phyloP scores from a whole-genome alignment of 768 basidiomycete genomes.

The Cystobasidium ongulense region DNA sequence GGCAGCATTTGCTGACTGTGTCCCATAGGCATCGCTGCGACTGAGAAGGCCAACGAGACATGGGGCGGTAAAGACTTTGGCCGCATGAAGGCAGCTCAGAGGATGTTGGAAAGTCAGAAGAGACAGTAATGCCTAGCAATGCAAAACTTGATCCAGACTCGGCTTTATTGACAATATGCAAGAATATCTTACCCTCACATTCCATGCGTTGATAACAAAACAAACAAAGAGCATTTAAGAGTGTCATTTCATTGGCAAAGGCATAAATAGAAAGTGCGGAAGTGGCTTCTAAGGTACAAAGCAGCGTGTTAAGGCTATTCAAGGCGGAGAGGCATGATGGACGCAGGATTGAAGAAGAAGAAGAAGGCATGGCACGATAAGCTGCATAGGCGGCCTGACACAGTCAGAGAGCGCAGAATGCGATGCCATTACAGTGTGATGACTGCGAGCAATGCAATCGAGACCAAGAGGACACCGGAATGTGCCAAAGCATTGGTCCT shows the following conservation, averaged over 20 bases:
- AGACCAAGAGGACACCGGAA: not conserved
- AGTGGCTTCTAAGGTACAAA: too few species aligned
- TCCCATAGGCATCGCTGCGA: slow-evolving; percentile 3
- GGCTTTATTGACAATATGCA: not conserved
- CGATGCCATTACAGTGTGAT: not conserved
- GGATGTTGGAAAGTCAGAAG: not conserved
- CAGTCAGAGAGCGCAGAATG: not conserved
- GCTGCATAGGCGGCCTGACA: not conserved
- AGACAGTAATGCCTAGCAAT: not conserved
- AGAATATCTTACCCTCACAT: too few species aligned
- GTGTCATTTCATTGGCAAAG: too few species aligned
- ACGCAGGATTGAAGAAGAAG: too few species aligned
- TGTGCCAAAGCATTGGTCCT: not conserved
- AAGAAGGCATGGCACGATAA: too few species aligned
- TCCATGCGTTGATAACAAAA: too few species aligned
- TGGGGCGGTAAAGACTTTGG: slow-evolving; percentile 18
- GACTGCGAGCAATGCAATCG: not conserved
- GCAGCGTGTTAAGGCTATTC: too few species aligned
- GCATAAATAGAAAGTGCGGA: too few species aligned
- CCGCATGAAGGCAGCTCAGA: not conserved
- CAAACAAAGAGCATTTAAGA: too few species aligned
- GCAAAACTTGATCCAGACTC: not conserved
- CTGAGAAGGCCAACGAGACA: slow-evolving; percentile 3
- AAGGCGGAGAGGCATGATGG: too few species aligned
- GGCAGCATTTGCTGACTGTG: too few species aligned